Conservation (phyloP, 371 early-diverging fungal genomes). For the Mucor lusitanicus region DNA sequence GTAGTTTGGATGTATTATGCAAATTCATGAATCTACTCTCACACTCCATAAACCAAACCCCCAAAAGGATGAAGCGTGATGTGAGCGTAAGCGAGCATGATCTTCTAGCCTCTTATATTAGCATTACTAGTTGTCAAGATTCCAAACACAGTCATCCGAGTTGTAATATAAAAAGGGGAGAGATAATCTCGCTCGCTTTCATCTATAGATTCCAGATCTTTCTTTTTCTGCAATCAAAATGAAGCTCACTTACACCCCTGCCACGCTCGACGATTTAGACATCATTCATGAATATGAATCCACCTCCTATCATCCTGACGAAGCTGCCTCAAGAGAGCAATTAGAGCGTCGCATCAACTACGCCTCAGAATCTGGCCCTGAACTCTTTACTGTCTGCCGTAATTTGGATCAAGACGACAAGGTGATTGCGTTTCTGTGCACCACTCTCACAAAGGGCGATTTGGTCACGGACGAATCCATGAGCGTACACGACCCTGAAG, state of each 20-base stretch:
- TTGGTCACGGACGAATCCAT: conserved; percentile 70
- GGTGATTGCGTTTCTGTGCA: conserved; percentile 64
- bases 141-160: neutral
- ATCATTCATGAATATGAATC: conserved; percentile 38
- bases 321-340: conserved; percentile 64
- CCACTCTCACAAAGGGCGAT: conserved; percentile 47
- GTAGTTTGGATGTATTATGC: too few species aligned
- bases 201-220: neutral
- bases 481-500: conserved; percentile 60
- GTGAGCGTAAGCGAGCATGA: too few species aligned
- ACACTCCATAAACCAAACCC: too few species aligned
- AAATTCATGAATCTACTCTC: too few species aligned
- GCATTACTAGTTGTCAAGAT: too few species aligned
- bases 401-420: conserved; percentile 5
- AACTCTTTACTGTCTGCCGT: conserved; percentile 61
- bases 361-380: conserved; percentile 42
- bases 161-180: neutral
- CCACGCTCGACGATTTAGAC: conserved; percentile 34
- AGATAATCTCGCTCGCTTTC: neutral
- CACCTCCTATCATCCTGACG: conserved; percentile 59
- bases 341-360: conserved; percentile 53
- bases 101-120: too few species aligned
- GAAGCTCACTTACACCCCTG: conserved; percentile 19
- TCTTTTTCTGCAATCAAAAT: neutral
- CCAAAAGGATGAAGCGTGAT: too few species aligned